Evolutionary conservation across 2,329 filamentous ascomycete species (phyloP), one percentile per base, ranked within the genome.

Genomic region (Neoarthrinium moseri): DNA sequence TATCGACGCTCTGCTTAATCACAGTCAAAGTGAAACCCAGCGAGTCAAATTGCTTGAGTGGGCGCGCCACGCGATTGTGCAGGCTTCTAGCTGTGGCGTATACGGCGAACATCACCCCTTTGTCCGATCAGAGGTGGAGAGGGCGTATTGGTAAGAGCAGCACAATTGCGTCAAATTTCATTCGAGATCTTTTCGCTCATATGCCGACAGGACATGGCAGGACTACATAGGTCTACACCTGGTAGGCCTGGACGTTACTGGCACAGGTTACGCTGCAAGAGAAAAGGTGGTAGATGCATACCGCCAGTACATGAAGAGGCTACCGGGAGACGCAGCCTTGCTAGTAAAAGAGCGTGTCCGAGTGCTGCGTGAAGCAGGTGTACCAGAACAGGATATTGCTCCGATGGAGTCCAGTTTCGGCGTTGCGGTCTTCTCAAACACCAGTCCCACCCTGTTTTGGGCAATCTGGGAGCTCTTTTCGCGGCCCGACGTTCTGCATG

Each of bases 361-460:
- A 22, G 20, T 40, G 11, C 21, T 32, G 12, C 35, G 36, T 18
- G 43, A 46, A 15, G 43, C 20, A 6, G 43, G 43, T 15, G 17
- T 46, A 13, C 10, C 17, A 6, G 43, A 35, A 29, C 15, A 39
- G 18, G 43, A 46, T 26, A 24, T 40, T 6, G 20, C 32, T 4
- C 20, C 15, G 24, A 40, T 46, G 27, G 27, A 46, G 36, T 15
- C 35, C 26, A 26, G n/a, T 10, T 40, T 46, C 20, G n/a, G 23
- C 17, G 21, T 22, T 32, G 37, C 43, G 13, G 72, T 59, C 1
- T 49, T 70, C 24, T 54, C 70, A 3, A 77, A 77, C 51, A 70
- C 70, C 0, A 56, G 64, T 11, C 67, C 68, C 0, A 61, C 69
- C 2, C 56, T 58, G 2, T 77, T 75, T 53, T 77, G 73, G 73